phyloP scores from a whole-genome alignment of 345 rosid species.

The Boechera stricta region DNA sequence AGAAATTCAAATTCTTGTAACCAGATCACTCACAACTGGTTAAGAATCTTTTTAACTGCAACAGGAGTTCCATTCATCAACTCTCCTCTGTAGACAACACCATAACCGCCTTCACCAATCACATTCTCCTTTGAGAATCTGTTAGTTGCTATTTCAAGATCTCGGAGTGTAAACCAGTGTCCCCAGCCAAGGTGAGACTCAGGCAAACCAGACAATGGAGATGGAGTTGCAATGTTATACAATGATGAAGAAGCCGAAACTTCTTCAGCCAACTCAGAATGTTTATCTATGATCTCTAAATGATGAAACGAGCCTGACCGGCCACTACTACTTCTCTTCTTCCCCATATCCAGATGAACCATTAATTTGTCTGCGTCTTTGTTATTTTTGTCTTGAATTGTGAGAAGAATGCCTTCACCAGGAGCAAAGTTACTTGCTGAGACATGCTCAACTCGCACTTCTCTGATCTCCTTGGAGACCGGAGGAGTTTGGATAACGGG shows the following conservation, averaged over 20 bases:
- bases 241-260: slow-evolving; percentile 59
- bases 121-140: slow-evolving; percentile 63
- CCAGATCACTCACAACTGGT: slow-evolving; percentile 65
- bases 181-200: slow-evolving; percentile 98
- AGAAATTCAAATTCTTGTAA: background rate
- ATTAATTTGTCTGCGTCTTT: slow-evolving; percentile 52
- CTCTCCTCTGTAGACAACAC: slow-evolving; percentile 79
- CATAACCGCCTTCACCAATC: slow-evolving; percentile 75
- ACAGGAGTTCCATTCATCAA: slow-evolving; percentile 76
- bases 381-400: slow-evolving; percentile 28
- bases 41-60: slow-evolving; percentile 91
- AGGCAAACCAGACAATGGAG: slow-evolving; percentile 82
- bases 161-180: slow-evolving; percentile 96
- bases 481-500: slow-evolving; percentile 72
- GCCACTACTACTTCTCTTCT: slow-evolving; percentile 50
- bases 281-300: slow-evolving; percentile 55
- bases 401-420: slow-evolving; percentile 53
- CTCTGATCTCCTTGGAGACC: slow-evolving; percentile 92
- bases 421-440: slow-evolving; percentile 73
- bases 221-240: slow-evolving; percentile 76
- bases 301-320: slow-evolving; percentile 66
- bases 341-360: slow-evolving; percentile 75
- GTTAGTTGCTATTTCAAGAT: slow-evolving; percentile 74
- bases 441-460: slow-evolving; percentile 83
- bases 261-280: slow-evolving; percentile 78